Evolutionary conservation across 208 protist genomes (phyloP).

Genomic region (Tritrichomonas musculus): DNA sequence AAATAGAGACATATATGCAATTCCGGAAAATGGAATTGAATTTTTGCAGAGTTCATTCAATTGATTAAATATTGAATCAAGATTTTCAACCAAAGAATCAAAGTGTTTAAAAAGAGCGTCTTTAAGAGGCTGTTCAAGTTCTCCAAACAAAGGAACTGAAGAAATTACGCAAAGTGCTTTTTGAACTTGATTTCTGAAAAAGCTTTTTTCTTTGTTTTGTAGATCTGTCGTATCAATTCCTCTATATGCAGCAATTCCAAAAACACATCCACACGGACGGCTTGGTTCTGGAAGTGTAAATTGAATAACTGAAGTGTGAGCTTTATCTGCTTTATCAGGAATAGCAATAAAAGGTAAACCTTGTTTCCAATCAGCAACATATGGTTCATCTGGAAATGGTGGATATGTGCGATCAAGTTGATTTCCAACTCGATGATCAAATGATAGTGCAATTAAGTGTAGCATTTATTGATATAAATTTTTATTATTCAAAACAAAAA

Average conservation of each 20-base stretch:
- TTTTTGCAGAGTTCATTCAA: not conserved
- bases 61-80: not conserved
- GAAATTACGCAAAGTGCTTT: not conserved
- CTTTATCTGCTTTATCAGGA: not conserved
- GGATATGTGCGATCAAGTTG: not conserved
- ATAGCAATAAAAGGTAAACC: slow-evolving; percentile 19
- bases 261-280: not conserved
- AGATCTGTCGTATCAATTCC: not conserved
- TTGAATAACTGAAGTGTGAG: not conserved
- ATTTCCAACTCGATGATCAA: slow-evolving; percentile 11
- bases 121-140: not conserved
- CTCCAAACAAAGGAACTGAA: not conserved
- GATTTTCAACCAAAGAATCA: not conserved
- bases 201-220: not conserved
- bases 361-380: not conserved
- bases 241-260: not conserved
- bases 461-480: not conserved
- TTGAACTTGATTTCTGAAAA: slow-evolving; percentile 1
- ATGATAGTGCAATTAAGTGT: not conserved
- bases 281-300: not conserved
- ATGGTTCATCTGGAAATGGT: not conserved
- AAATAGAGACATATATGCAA: not conserved
- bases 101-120: not conserved
- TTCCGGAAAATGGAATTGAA: not conserved
- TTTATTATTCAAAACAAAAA: too few relatives aligned